Conservation (phyloP, 2,329 filamentous ascomycete species). For the Arthroderma uncinatum region DNA sequence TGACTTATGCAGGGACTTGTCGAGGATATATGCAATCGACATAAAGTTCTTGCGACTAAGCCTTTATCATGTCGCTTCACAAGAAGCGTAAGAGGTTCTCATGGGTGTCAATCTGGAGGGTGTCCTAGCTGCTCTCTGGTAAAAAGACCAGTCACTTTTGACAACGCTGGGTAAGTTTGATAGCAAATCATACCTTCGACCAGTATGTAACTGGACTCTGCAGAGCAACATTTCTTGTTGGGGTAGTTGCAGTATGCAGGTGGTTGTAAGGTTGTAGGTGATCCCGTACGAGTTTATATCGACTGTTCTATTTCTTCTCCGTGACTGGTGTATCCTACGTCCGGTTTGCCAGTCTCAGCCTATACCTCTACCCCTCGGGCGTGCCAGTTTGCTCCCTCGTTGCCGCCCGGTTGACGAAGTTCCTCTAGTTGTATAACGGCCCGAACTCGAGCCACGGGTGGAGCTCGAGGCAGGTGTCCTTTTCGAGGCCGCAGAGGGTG, state of each 20-base stretch:
- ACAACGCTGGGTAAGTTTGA: too few relatives aligned
- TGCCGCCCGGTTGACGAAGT: constrained; percentile 19
- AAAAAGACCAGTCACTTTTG: too few relatives aligned
- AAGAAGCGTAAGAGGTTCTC: background rate
- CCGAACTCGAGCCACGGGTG: constrained; percentile 20
- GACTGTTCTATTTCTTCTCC: background rate
- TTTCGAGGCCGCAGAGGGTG: constrained; percentile 17
- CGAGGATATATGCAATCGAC: background rate
- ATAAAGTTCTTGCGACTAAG: background rate
- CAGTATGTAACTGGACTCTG: too few relatives aligned
- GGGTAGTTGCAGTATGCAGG: too few relatives aligned
- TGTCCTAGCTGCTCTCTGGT: background rate
- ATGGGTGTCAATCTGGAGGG: background rate
- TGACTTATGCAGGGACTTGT: background rate
- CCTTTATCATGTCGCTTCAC: background rate
- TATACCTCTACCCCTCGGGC: constrained; percentile 30
- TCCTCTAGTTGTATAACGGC: constrained; percentile 31
- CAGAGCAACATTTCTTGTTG: too few relatives aligned
- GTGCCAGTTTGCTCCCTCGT: constrained; percentile 23
- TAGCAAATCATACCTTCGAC: too few relatives aligned
- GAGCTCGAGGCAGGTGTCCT: constrained; percentile 18
- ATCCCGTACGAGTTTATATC: background rate
- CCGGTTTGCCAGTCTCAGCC: constrained; percentile 20
- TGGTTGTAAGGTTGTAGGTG: too few relatives aligned
- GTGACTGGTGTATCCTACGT: too few relatives aligned